Percentiles rank a stretch among this genome's conserved stretches.
Evolutionary conservation across 306 rosid genomes (phyloP).

Genomic region (Dicorynia guianensis): DNA sequence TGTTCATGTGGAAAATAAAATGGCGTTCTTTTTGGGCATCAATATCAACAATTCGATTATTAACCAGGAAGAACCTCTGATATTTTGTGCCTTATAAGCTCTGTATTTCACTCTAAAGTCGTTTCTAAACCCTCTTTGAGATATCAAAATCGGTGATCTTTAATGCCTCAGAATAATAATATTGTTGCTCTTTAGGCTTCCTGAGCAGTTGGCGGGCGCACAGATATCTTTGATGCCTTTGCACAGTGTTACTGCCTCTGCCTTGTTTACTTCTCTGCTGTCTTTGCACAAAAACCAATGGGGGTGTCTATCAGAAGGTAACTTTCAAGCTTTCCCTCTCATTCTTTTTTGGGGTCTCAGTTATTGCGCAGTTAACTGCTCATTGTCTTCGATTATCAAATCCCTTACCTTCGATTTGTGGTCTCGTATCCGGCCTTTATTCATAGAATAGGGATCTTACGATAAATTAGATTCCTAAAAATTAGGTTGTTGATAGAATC

Average conservation of each 20-base stretch:
- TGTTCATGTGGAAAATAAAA: not conserved
- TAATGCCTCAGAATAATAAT: not conserved
- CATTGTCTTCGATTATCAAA: too few relatives aligned
- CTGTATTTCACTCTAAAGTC: not conserved
- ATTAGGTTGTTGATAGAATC: too few relatives aligned
- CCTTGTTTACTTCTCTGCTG: slow-evolving; percentile 49
- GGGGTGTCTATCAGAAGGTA: slow-evolving; percentile 33
- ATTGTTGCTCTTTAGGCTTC: slow-evolving; percentile 50
- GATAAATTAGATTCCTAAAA: too few relatives aligned
- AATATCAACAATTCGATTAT: too few relatives aligned
- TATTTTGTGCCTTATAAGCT: not conserved
- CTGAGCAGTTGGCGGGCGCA: slow-evolving; percentile 58
- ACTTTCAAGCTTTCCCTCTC: too few relatives aligned
- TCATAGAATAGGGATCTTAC: too few relatives aligned
- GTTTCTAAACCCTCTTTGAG: not conserved
- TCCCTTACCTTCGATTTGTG: too few relatives aligned
- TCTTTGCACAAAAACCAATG: slow-evolving; percentile 11
- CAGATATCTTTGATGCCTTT: slow-evolving; percentile 65
- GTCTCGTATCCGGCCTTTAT: too few relatives aligned
- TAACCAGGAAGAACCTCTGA: not conserved
- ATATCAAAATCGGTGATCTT: not conserved
- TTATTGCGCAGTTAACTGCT: too few relatives aligned
- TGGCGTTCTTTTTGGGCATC: not conserved
- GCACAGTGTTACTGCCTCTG: slow-evolving; percentile 62
- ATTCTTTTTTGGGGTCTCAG: too few relatives aligned